These are phyloP conservation scores for Apiospora hydei DNA, from an alignment of 2,329 filamentous ascomycete species.

Conservation along the genomic window DNA sequence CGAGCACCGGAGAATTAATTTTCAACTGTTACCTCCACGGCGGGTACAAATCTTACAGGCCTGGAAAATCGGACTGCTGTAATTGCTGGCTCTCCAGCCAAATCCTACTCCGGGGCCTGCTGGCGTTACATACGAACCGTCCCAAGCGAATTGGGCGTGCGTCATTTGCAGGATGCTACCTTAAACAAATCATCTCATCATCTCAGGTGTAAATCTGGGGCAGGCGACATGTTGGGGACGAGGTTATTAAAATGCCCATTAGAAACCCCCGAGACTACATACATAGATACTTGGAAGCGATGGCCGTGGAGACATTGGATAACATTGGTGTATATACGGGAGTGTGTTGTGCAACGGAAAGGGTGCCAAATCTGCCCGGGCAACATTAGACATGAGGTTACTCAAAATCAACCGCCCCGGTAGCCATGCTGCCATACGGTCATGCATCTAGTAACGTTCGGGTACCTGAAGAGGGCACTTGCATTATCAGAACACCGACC, in stretches of 20 bases:
- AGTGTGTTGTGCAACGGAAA: neutral
- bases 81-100: slow-evolving; percentile 16
- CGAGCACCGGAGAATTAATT: slow-evolving; percentile 19
- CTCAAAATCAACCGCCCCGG: neutral
- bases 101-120: slow-evolving; percentile 5
- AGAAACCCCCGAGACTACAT: neutral
- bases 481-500: neutral
- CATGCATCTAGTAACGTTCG: slow-evolving; percentile 7
- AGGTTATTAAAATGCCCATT: neutral
- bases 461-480: neutral
- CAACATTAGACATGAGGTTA: neutral
- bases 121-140: slow-evolving; percentile 3
- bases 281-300: neutral
- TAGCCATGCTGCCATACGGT: neutral
- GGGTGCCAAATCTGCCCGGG: neutral
- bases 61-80: slow-evolving; percentile 3
- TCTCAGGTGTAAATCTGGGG: slow-evolving; percentile 10
- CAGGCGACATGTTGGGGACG: neutral
- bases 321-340: neutral
- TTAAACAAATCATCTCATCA: slow-evolving; percentile 13
- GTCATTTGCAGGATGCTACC: slow-evolving; percentile 9
- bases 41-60: slow-evolving; percentile 13
- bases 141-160: slow-evolving; percentile 14
- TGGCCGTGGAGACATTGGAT: too few relatives aligned
- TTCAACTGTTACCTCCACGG: slow-evolving; percentile 1